phyloP scores from a whole-genome alignment of 2,329 filamentous ascomycete genomes.

The Aspergillus neoniger region DNA sequence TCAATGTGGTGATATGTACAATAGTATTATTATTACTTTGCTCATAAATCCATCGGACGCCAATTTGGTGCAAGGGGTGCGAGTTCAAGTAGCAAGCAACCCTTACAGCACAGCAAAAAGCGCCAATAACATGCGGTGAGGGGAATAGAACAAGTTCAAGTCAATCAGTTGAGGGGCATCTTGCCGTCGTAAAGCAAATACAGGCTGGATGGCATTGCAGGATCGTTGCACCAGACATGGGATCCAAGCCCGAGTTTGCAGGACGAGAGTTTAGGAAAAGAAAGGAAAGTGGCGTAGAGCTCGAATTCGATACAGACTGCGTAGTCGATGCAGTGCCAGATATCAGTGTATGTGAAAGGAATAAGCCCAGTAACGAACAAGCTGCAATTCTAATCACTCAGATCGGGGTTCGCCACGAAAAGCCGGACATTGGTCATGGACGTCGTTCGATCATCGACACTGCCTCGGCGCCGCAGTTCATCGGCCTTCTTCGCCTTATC shows the following conservation, averaged over 20 bases:
- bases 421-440: slow-evolving; percentile 50
- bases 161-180: neutral
- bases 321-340: neutral
- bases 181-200: neutral
- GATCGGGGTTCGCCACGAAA: slow-evolving; percentile 52
- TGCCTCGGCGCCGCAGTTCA: slow-evolving; percentile 49
- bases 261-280: neutral
- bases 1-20: slow-evolving; percentile 22
- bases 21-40: slow-evolving; percentile 26
- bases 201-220: neutral
- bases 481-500: slow-evolving; percentile 46
- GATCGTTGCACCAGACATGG: neutral
- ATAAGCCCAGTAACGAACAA: neutral
- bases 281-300: neutral
- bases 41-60: slow-evolving; percentile 19
- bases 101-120: slow-evolving; percentile 4
- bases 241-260: neutral
- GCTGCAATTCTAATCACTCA: slow-evolving; percentile 37
- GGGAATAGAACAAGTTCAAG: slow-evolving; percentile 18
- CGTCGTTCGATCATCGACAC: slow-evolving; percentile 51
- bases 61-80: slow-evolving; percentile 11
- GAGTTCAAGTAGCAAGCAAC: slow-evolving; percentile 12
- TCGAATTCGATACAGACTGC: neutral
- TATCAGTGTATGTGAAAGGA: neutral
- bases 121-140: slow-evolving; percentile 14